Conservation (phyloP, 2,329 filamentous ascomycete species). For the Diaporthe vaccinii region DNA sequence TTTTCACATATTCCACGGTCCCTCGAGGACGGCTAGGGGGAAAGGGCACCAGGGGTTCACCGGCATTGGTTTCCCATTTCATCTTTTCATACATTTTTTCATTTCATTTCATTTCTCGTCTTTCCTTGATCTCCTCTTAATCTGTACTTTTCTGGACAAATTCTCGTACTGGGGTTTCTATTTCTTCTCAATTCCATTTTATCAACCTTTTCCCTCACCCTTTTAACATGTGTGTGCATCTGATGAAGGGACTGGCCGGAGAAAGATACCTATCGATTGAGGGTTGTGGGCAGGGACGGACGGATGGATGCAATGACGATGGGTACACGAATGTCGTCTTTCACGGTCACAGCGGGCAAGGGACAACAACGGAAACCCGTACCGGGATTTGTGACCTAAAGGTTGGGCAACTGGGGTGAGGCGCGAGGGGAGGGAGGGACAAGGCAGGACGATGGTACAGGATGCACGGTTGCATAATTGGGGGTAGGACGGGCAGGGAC, state of each 20-base stretch:
- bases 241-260: not conserved
- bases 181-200: constrained; percentile 41
- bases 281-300: not conserved
- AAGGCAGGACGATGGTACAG: not conserved
- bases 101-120: constrained; percentile 35
- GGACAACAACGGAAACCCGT: not conserved
- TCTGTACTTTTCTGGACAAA: constrained; percentile 13
- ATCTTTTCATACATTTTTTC: constrained; percentile 33
- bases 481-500: constrained; percentile 3
- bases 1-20: not conserved
- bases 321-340: not conserved
- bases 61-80: not conserved
- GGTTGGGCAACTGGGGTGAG: not conserved
- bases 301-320: not conserved
- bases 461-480: constrained; percentile 8
- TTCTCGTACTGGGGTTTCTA: constrained; percentile 36
- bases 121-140: constrained; percentile 26
- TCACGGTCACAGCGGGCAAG: not conserved
- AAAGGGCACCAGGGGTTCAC: not conserved
- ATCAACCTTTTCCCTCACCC: constrained; percentile 27
- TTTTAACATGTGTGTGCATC: constrained; percentile 2
- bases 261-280: not conserved
- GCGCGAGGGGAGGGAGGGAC: too few species aligned
- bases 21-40: not conserved
- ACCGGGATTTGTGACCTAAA: not conserved